These are phyloP conservation scores for Paracamarosporium sp. DNA, from an alignment of 2,329 filamentous ascomycete species.

Conservation along the genomic window DNA sequence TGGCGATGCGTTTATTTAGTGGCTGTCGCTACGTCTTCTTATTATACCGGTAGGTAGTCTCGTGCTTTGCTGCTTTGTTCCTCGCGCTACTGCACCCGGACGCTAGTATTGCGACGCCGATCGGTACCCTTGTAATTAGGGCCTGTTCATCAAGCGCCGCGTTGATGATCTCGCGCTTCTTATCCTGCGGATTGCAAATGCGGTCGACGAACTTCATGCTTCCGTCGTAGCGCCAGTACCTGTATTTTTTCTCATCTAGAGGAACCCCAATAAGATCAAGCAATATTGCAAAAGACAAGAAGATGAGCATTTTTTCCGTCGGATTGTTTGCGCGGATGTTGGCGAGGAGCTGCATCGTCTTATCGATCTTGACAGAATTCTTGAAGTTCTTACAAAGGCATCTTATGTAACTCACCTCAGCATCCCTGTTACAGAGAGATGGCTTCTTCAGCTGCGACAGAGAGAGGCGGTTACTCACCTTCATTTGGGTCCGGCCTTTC, in stretches of 20 bases:
- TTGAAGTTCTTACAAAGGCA: constrained; percentile 73
- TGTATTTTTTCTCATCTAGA: constrained; percentile 63
- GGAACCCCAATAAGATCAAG: constrained; percentile 80
- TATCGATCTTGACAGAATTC: constrained; percentile 76
- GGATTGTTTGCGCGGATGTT: constrained; percentile 56
- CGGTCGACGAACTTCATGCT: constrained; percentile 73
- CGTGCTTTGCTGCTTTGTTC: too few relatives aligned
- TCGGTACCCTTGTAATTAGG: constrained; percentile 70
- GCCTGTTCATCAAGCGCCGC: constrained; percentile 80
- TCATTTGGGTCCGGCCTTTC: constrained; percentile 58
- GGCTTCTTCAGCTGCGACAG: constrained; percentile 73
- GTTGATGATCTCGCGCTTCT: constrained; percentile 79
- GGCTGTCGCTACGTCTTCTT: too few relatives aligned
- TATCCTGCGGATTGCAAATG: constrained; percentile 78
- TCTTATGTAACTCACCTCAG: constrained; percentile 72
- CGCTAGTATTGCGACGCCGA: too few relatives aligned
- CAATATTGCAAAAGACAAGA: constrained; percentile 81
- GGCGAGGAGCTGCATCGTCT: constrained; percentile 69
- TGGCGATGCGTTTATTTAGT: too few relatives aligned
- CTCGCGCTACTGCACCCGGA: too few relatives aligned
- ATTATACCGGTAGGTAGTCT: too few relatives aligned
- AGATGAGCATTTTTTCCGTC: constrained; percentile 79
- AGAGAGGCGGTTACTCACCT: constrained; percentile 50
- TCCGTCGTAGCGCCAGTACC: constrained; percentile 77
- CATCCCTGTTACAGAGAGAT: constrained; percentile 67